Evolutionary conservation across 208 protist species (phyloP).

Genomic region (Tritrichomonas foetus): DNA sequence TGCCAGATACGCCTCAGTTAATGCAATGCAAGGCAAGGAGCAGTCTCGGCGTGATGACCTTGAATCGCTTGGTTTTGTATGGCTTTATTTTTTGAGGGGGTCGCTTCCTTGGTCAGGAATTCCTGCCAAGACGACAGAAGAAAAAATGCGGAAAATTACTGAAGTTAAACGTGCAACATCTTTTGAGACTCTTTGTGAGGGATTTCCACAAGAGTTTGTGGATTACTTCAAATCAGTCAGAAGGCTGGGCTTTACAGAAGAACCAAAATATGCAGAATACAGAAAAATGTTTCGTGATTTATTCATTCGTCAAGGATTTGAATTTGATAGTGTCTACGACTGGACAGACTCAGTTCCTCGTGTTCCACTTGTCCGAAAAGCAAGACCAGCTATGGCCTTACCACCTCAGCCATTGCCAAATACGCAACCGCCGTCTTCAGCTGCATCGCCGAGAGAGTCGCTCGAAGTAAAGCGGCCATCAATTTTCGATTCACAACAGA

Average conservation of each 20-base stretch:
- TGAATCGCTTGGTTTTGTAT: conserved; percentile 45
- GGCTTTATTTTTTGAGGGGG: conserved; percentile 46
- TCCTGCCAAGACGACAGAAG: neutral
- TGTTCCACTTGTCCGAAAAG: neutral
- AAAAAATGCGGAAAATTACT: conserved; percentile 39
- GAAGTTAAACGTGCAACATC: conserved; percentile 41
- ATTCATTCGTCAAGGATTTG: neutral
- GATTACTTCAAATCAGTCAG: conserved; percentile 15
- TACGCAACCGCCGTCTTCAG: too few species aligned
- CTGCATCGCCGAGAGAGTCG: too few species aligned
- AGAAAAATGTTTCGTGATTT: neutral
- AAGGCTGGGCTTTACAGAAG: conserved; percentile 31
- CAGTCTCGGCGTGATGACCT: conserved; percentile 50
- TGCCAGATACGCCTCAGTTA: conserved; percentile 49
- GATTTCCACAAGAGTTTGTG: conserved; percentile 42
- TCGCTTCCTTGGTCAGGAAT: conserved; percentile 48
- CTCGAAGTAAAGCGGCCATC: too few species aligned
- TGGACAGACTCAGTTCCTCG: neutral
- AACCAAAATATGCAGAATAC: conserved; percentile 37
- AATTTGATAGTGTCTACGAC: neutral
- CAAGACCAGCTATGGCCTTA: too few species aligned
- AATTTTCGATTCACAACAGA: too few species aligned
- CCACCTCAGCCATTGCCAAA: too few species aligned
- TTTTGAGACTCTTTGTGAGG: conserved; percentile 31
- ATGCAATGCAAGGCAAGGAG: conserved; percentile 41